Base-by-base conservation (phyloP, 2,329 filamentous ascomycete species). In the Aciculosporium take region DNA sequence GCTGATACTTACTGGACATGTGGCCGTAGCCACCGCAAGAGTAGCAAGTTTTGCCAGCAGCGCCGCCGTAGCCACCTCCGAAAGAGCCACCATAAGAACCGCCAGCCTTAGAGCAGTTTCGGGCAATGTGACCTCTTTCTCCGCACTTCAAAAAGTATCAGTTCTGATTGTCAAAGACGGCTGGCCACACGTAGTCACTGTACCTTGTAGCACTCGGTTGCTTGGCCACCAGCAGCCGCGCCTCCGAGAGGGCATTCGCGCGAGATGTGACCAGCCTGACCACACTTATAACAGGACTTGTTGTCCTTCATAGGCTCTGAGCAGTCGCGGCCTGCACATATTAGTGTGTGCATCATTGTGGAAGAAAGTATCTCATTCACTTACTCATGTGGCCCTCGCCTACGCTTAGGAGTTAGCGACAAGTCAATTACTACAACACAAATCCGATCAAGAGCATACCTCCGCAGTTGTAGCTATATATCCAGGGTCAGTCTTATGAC, bases 1-100 rank as follows among this genome's bases (percentile, higher is more conserved):
- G 15, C 10, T 13, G 5, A 7, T 21, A 71, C 74, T 57, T 60
- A 73, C 88, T 83, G 60, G 84, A 88, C 83, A 94, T 89, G 72
- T 98, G 91, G 58, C 89, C 89, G 61, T 86, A 88, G 51, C 91
- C 91, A 55, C 91, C 91, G 69, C 91, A 96, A 34, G 87, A 94
- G 75, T 95, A 98, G 81, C 91, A 96, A 54, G 87, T 95, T 72
- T 89, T 86, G 57, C 77, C 72, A 46, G 71, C 70, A 45, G 66
- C 64, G 46, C 65, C 65, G 35, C 64, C 62, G 41, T 65, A 63
- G 50, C 67, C 66, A 51, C 67, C 57, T 18, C 46, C 47, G 38
- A 41, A 47, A 17, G 38, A 44, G 46, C 68, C 64, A 56, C 57
- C 58, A 51, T 56, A 56, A 49, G 56, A 59, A 49, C 70, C 74